phyloP scores from a whole-genome alignment of 768 basidiomycete species.

The Mycena pura region DNA sequence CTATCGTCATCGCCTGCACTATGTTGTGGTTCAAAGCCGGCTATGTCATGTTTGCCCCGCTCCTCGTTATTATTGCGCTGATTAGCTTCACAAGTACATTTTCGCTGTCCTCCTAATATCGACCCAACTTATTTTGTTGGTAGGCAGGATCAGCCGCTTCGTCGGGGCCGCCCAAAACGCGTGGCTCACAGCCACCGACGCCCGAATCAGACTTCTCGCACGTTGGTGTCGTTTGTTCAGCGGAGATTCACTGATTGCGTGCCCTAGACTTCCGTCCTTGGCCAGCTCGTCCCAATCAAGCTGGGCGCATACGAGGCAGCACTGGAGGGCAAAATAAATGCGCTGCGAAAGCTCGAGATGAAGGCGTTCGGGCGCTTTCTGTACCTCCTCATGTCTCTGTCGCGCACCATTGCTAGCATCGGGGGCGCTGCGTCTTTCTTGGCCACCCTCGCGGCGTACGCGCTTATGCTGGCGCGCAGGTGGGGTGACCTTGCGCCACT shows the following conservation, averaged over 20 bases:
- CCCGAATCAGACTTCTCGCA: conserved; percentile 2
- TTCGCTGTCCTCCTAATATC: background rate
- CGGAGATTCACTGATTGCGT: background rate
- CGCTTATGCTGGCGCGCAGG: background rate
- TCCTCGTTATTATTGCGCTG: background rate
- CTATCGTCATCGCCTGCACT: conserved; percentile 1
- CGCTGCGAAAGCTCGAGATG: conserved; percentile 1
- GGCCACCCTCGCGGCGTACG: conserved; percentile 3
- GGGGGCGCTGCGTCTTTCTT: conserved; percentile 3
- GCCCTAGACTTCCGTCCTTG: conserved; percentile 8
- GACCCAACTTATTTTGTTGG: background rate
- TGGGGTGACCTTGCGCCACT: background rate
- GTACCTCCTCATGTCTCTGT: background rate
- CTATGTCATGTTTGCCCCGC: conserved; percentile 3
- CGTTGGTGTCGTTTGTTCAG: background rate
- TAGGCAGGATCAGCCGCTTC: conserved; percentile 3
- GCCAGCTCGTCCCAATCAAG: conserved; percentile 10
- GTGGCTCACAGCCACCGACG: conserved; percentile 4
- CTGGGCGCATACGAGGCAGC: conserved; percentile 8
- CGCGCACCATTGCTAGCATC: background rate
- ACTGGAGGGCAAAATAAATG: background rate
- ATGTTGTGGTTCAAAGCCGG: conserved; percentile 11
- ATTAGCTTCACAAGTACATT: background rate
- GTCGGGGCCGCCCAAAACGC: conserved; percentile 8
- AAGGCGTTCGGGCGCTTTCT: conserved; percentile 1